Base-by-base conservation (phyloP, 192 early-diverging fungal genomes). In the Coemansia sp. region DNA sequence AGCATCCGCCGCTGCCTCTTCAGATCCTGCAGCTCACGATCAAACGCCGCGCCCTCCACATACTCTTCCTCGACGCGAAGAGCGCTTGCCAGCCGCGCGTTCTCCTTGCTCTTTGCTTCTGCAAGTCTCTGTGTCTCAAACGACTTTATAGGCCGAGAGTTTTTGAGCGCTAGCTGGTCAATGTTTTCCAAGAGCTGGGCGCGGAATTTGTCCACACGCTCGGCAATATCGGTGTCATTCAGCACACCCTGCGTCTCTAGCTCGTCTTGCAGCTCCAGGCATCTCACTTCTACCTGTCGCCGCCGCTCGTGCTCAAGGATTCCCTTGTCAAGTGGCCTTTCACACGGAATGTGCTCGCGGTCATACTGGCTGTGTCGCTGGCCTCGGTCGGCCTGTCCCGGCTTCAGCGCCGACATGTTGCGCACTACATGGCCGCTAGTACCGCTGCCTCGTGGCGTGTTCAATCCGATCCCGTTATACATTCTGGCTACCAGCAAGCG, bases 381-480 rank as follows among this genome's bases (percentile, higher is more conserved):
- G 40, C 63, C 51, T 14, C 45, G 26, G 45, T 51, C 56, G 55
- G 91, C 88, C 26, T 90, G 85, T 27, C 82, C 80, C 4, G 83
- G 65, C 51, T 81, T 77, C 29, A 97, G 68, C 21, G 77, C 64
- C 10, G 93, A 91, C 42, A 88, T 70, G 76, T 94, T 98, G 26
- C 90, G 86, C 35, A 93, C 89, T 6, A 98, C 89, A 68, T 93
- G 94, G 46, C 96, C 96, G 63, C 97, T 98, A 7, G 96, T 98
- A 30, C 96, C 96, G 40, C 80, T 88, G 13, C 90, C 90, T 42
- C 90, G 85, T 17, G 88, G 80, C 4, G 90, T 90, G 17, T 80
- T 67, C 10, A 91, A 80, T 17, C 90, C 90, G 38, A 91, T 88
- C 56, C 88, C 88, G 79, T 90, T 90, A 50, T 90, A 90, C 83